Conservation (phyloP, 2,329 filamentous ascomycete genomes). For the Scopulariopsis brevicaulis region DNA sequence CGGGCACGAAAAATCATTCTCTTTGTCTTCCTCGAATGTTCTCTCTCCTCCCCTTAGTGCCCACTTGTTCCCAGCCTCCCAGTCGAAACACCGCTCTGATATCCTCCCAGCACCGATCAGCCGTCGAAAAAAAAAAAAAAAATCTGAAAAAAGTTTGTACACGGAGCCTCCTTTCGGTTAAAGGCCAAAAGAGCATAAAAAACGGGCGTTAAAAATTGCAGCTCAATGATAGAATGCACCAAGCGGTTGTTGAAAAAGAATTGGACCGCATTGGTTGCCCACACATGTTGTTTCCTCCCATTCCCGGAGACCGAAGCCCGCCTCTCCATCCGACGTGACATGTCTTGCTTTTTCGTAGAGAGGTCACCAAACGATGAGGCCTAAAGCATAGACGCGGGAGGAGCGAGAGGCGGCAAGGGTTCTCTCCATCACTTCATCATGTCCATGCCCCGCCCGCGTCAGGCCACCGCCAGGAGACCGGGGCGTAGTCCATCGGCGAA, state of each 20-base stretch:
- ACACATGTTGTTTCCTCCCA: neutral
- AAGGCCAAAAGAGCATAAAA: neutral
- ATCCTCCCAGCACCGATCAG: neutral
- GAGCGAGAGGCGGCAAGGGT: neutral
- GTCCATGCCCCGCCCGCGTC: slow-evolving; percentile 9
- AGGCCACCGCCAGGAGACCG: slow-evolving; percentile 25
- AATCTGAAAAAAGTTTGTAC: neutral
- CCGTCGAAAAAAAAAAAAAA: neutral
- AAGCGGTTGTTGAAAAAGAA: neutral
- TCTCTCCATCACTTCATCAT: neutral
- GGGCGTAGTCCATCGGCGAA: slow-evolving; percentile 27
- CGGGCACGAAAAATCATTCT: neutral
- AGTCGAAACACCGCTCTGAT: neutral
- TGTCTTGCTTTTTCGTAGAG: neutral
- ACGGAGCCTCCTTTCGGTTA: neutral
- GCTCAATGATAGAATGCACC: neutral
- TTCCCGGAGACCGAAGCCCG: neutral
- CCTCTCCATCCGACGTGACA: neutral
- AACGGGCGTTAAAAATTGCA: neutral
- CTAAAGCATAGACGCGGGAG: neutral
- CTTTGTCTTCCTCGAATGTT: neutral
- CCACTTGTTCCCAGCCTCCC: no score
- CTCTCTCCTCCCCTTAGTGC: neutral
- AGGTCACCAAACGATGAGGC: neutral
- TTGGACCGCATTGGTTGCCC: neutral